Evolutionary conservation across 345 rosid species (phyloP).

Genomic region (Orychophragmus violaceus): DNA sequence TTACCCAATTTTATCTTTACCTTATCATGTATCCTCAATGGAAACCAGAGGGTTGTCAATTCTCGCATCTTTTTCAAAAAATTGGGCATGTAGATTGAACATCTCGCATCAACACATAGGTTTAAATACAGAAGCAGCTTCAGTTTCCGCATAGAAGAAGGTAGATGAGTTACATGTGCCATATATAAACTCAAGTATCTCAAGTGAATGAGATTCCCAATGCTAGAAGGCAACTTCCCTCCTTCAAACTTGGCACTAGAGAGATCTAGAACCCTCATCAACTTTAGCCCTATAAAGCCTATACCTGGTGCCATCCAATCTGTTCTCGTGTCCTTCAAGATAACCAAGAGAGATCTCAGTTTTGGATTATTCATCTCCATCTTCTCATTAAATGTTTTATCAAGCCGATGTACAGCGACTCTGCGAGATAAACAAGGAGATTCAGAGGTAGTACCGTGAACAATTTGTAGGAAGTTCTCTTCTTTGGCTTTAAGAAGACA

Average conservation of each 20-base stretch:
- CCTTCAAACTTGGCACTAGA: neutral
- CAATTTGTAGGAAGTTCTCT: constrained; percentile 25
- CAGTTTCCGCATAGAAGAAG: constrained; percentile 12
- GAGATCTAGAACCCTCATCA: neutral
- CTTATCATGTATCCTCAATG: neutral
- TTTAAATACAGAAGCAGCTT: neutral
- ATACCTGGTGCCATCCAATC: neutral
- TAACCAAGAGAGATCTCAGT: neutral
- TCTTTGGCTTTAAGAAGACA: neutral
- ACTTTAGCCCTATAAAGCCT: neutral
- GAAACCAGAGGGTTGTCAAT: neutral
- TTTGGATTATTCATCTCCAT: neutral
- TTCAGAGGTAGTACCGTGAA: neutral
- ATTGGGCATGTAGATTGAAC: neutral
- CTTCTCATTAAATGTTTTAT: neutral
- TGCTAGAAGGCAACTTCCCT: neutral
- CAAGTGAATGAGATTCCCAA: neutral
- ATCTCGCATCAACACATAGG: neutral
- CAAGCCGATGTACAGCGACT: neutral
- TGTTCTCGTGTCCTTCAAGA: neutral
- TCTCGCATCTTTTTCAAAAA: constrained; percentile 3
- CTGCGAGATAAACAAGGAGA: constrained; percentile 9
- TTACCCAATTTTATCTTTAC: neutral
- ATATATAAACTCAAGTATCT: neutral
- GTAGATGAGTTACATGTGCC: neutral